Percentiles rank a stretch among this genome's conserved stretches.
These are phyloP conservation scores for Nepenthes gracilis DNA, from an alignment of 148 eudicot genomes.

Conservation along the genomic window DNA sequence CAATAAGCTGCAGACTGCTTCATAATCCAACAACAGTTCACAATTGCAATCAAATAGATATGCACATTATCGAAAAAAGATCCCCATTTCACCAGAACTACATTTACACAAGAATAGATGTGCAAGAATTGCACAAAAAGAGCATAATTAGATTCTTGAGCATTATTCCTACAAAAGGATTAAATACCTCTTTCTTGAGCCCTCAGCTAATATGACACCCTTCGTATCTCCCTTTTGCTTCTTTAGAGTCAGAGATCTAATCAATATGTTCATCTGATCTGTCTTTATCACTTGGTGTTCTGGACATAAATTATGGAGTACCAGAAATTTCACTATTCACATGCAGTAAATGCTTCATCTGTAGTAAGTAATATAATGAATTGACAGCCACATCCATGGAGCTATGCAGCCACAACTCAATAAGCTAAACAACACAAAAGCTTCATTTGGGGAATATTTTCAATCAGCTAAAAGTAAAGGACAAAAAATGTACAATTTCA, in stretches of 20 bases:
- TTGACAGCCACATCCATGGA: too few relatives aligned
- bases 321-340: neutral
- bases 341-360: too few relatives aligned
- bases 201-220: slow-evolving; percentile 27
- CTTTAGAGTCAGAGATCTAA: slow-evolving; percentile 77
- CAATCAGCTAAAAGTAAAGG: neutral
- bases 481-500: neutral
- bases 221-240: slow-evolving; percentile 54
- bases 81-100: too few relatives aligned
- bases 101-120: too few relatives aligned
- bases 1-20: neutral
- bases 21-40: neutral
- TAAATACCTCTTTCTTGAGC: slow-evolving; percentile 67
- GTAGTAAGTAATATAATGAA: too few relatives aligned
- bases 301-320: slow-evolving; percentile 18
- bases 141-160: too few relatives aligned
- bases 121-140: too few relatives aligned
- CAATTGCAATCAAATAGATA: too few relatives aligned
- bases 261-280: slow-evolving; percentile 77
- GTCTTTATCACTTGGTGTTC: slow-evolving; percentile 86
- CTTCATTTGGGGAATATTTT: neutral
- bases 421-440: neutral
- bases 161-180: neutral
- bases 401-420: neutral
- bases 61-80: neutral